A percentile compares a stretch with the other conserved stretches of the same genome.
Conservation (phyloP, 768 basidiomycete genomes). For the Scleroderma citrinum region DNA sequence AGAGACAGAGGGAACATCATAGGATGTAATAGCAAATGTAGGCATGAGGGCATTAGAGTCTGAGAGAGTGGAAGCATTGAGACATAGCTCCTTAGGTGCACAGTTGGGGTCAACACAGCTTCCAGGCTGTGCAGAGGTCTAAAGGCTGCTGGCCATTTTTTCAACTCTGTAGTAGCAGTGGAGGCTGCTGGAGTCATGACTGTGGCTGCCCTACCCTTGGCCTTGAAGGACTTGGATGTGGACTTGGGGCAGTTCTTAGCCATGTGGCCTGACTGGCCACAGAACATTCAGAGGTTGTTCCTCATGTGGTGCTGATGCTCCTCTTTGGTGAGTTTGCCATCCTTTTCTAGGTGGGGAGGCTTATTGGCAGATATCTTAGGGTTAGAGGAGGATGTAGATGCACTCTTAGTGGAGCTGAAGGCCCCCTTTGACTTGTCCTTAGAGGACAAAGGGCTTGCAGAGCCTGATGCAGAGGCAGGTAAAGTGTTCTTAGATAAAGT, state of each 20-base stretch:
- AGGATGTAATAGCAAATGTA: too few relatives aligned
- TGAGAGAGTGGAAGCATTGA: conserved; percentile 1
- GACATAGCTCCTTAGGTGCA: conserved; percentile 1
- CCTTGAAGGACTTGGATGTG: too few relatives aligned
- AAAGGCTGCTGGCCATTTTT: conserved; percentile 2
- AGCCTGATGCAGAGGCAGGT: too few relatives aligned
- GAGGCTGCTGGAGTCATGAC: not conserved
- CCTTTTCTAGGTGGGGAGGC: not conserved
- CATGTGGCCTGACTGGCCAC: not conserved
- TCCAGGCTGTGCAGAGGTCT: not conserved
- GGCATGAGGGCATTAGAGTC: not conserved
- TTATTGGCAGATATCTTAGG: too few relatives aligned
- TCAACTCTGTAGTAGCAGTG: not conserved
- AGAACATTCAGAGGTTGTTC: not conserved
- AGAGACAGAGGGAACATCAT: too few relatives aligned
- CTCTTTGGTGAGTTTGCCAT: not conserved
- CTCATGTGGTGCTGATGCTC: not conserved
- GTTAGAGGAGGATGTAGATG: too few relatives aligned
- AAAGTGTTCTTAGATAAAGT: too few relatives aligned
- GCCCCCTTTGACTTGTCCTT: too few relatives aligned
- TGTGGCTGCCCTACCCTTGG: not conserved
- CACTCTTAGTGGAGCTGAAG: too few relatives aligned
- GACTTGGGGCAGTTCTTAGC: not conserved
- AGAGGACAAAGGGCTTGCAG: too few relatives aligned
- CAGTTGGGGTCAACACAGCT: not conserved